Percentiles rank a stretch among this genome's conserved stretches.
These are phyloP conservation scores for Xylaria sp. DNA, from an alignment of 2,329 filamentous ascomycete genomes.

Conservation along the genomic window DNA sequence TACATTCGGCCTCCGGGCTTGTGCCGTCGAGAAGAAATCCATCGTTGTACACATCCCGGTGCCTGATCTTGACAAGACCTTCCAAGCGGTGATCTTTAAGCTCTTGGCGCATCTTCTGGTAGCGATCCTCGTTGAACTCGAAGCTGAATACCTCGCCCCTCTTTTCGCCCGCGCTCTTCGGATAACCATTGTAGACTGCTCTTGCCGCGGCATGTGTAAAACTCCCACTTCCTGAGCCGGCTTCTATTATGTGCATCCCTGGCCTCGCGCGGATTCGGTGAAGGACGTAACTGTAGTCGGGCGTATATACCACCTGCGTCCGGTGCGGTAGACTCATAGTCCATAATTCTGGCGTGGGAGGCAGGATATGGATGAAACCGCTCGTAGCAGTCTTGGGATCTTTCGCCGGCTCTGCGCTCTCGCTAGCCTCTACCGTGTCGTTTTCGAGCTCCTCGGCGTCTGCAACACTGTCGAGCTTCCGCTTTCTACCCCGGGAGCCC, in stretches of 20 bases:
- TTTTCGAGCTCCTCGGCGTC: slow-evolving; percentile 52
- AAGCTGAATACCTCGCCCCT: slow-evolving; percentile 79
- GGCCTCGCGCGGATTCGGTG: slow-evolving; percentile 75
- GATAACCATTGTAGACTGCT: slow-evolving; percentile 75
- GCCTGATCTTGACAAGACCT: slow-evolving; percentile 69
- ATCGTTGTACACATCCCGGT: slow-evolving; percentile 77
- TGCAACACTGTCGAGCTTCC: slow-evolving; percentile 50
- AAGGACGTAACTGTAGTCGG: slow-evolving; percentile 83
- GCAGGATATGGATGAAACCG: slow-evolving; percentile 78
- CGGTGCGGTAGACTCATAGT: slow-evolving; percentile 78
- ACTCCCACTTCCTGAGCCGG: slow-evolving; percentile 79
- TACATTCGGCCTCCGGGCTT: slow-evolving; percentile 66
- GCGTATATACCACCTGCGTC: slow-evolving; percentile 85
- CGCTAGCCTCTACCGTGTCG: slow-evolving; percentile 33
- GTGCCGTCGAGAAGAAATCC: slow-evolving; percentile 67
- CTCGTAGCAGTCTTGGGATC: slow-evolving; percentile 57
- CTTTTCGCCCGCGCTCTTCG: slow-evolving; percentile 45
- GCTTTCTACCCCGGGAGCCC: slow-evolving; percentile 78
- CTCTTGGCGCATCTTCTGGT: slow-evolving; percentile 69
- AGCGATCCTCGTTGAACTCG: slow-evolving; percentile 77
- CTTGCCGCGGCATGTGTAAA: slow-evolving; percentile 80
- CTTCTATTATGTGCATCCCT: slow-evolving; percentile 75
- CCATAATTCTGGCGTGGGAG: slow-evolving; percentile 82
- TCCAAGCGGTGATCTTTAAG: slow-evolving; percentile 68
- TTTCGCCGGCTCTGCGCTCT: slow-evolving; percentile 29